Conservation (phyloP, 2,329 filamentous ascomycete genomes). For the Verticillium albo-atrum region DNA sequence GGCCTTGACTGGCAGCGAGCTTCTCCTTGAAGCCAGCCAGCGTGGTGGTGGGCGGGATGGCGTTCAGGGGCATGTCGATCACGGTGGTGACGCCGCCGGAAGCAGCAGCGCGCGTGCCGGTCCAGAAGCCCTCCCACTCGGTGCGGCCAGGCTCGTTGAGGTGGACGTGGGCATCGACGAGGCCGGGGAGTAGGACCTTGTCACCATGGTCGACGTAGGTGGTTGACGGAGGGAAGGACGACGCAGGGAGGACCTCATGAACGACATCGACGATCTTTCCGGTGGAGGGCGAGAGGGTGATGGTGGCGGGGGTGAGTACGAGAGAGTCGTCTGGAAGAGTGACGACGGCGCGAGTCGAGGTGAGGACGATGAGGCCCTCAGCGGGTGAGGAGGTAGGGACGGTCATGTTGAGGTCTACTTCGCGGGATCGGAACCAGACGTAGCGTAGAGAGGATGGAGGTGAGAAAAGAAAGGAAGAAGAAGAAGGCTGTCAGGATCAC, state of each 20-base stretch:
- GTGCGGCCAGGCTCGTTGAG: conserved; percentile 95
- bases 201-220: conserved; percentile 82
- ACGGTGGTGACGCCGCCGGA: conserved; percentile 96
- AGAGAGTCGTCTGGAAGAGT: conserved; percentile 60
- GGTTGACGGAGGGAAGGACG: conserved; percentile 67
- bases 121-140: conserved; percentile 98
- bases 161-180: conserved; percentile 97
- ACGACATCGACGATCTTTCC: conserved; percentile 82
- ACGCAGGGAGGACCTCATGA: conserved; percentile 67
- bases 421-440: neutral
- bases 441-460: neutral
- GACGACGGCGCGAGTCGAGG: conserved; percentile 79
- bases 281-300: conserved; percentile 70
- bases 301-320: conserved; percentile 72
- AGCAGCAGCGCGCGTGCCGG: conserved; percentile 87
- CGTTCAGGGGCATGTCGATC: conserved; percentile 95
- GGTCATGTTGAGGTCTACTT: conserved; percentile 22
- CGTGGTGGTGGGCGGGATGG: conserved; percentile 93
- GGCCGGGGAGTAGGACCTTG: conserved; percentile 77
- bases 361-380: conserved; percentile 63
- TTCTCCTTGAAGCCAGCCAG: conserved; percentile 79
- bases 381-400: conserved; percentile 16
- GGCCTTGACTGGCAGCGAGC: conserved; percentile 72
- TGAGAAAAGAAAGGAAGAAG: neutral
- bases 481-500: neutral